Conservation (phyloP, 345 rosid species). For the Microthlaspi erraticum region DNA sequence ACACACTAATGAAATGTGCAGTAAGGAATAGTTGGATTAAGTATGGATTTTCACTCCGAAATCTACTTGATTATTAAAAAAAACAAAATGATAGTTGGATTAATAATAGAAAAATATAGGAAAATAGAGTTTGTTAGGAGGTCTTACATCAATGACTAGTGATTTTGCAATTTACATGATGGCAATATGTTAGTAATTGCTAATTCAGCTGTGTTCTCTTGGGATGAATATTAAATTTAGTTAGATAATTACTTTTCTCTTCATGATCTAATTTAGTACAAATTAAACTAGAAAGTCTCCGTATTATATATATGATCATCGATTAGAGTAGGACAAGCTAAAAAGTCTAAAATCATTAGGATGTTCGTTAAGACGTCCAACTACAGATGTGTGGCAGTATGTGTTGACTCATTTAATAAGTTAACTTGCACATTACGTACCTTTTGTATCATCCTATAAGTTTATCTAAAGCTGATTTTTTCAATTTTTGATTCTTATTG, state of each 20-base stretch:
- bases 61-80: not conserved
- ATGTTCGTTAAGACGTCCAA: constrained; percentile 41
- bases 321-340: constrained; percentile 21
- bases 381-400: constrained; percentile 24
- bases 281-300: not conserved
- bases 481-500: not conserved
- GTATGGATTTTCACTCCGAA: not conserved
- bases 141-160: constrained; percentile 25
- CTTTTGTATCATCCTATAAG: not conserved
- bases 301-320: not conserved
- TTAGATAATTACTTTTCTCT: constrained; percentile 9
- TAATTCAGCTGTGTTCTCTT: constrained; percentile 2
- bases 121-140: constrained; percentile 21
- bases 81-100: not conserved
- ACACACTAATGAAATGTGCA: not conserved
- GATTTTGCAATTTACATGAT: constrained; percentile 18
- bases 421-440: constrained; percentile 4
- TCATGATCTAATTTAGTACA: constrained; percentile 9
- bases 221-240: constrained; percentile 8
- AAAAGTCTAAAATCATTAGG: constrained; percentile 13
- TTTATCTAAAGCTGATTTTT: not conserved
- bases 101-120: not conserved
- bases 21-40: not conserved
- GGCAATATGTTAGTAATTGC: constrained; percentile 15
- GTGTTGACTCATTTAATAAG: constrained; percentile 23